Evolutionary conservation across 192 early-diverging fungal genomes (phyloP).

Genomic region (Chytriomyces confervae): DNA sequence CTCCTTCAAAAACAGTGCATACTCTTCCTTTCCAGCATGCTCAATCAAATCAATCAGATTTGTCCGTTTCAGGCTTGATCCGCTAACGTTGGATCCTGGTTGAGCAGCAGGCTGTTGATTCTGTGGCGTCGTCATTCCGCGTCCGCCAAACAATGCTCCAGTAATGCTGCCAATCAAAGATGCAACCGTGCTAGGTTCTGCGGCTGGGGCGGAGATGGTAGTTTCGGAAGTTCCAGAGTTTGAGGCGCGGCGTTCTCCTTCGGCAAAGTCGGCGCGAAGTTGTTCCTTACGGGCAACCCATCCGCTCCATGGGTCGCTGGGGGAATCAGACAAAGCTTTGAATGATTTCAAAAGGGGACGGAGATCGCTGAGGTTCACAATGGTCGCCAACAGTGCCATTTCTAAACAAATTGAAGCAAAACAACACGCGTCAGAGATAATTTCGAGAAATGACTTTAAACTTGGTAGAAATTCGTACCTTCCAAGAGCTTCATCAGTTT

Average conservation of each 20-base stretch:
- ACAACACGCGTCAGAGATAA: slow-evolving; percentile 4
- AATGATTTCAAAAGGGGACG: slow-evolving; percentile 50
- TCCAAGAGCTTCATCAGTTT: slow-evolving; percentile 92
- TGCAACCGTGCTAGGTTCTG: background rate
- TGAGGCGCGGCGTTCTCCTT: background rate
- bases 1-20: slow-evolving; percentile 68
- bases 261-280: slow-evolving; percentile 42
- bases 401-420: slow-evolving; percentile 43
- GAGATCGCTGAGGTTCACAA: slow-evolving; percentile 52
- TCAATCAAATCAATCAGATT: slow-evolving; percentile 73
- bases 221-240: background rate
- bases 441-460: background rate
- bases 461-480: slow-evolving; percentile 57
- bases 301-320: slow-evolving; percentile 46
- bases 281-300: slow-evolving; percentile 52
- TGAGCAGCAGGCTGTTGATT: slow-evolving; percentile 57
- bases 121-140: slow-evolving; percentile 44
- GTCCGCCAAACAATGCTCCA: slow-evolving; percentile 40
- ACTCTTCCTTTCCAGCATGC: slow-evolving; percentile 69
- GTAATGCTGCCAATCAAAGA: slow-evolving; percentile 17
- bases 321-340: slow-evolving; percentile 35
- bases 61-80: slow-evolving; percentile 48
- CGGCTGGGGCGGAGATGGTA: slow-evolving; percentile 7
- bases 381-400: slow-evolving; percentile 45
- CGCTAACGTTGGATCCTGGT: slow-evolving; percentile 15